Percentiles rank a stretch among this genome's conserved stretches.
These are phyloP conservation scores for Termitomyces sp. DNA, from an alignment of 768 basidiomycete genomes.

Conservation along the genomic window DNA sequence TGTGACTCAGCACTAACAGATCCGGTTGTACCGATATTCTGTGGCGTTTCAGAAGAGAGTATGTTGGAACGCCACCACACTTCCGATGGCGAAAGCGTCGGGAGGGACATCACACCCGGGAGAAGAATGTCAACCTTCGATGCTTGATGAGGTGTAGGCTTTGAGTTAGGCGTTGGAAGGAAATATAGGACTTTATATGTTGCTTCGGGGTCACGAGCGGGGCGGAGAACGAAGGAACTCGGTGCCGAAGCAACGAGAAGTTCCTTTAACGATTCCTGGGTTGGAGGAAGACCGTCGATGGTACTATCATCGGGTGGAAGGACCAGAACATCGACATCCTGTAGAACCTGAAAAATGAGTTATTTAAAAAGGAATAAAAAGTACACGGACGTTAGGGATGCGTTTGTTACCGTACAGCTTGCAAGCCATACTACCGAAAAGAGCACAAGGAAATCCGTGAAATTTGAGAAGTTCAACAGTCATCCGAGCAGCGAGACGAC, in stretches of 20 bases:
- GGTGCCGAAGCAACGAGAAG: constrained; percentile 8
- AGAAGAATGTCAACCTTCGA: constrained; percentile 13
- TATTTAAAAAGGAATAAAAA: background rate
- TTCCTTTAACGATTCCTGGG: constrained; percentile 11
- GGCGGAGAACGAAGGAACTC: constrained; percentile 2
- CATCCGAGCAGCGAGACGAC: constrained; percentile 9
- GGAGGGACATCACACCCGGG: constrained; percentile 16
- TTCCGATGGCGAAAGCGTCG: background rate
- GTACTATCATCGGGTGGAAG: constrained; percentile 4
- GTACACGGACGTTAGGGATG: constrained; percentile 9
- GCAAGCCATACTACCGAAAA: constrained; percentile 16
- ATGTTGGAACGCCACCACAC: background rate
- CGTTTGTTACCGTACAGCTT: constrained; percentile 13
- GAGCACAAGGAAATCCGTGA: constrained; percentile 7
- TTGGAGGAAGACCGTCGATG: background rate
- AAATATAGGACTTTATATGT: constrained; percentile 13
- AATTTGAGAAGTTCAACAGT: constrained; percentile 6
- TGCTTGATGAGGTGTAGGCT: constrained; percentile 1
- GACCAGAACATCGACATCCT: constrained; percentile 15
- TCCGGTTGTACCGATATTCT: background rate
- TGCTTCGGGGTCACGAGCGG: constrained; percentile 9
- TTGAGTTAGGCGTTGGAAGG: constrained; percentile 8
- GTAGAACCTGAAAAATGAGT: no score
- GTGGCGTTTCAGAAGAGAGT: background rate
- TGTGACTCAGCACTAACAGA: background rate